A percentile compares a stretch with the other conserved stretches of the same genome.
These are phyloP conservation scores for Aureobasidium sp. DNA, from an alignment of 2,329 filamentous ascomycete genomes.

Conservation along the genomic window DNA sequence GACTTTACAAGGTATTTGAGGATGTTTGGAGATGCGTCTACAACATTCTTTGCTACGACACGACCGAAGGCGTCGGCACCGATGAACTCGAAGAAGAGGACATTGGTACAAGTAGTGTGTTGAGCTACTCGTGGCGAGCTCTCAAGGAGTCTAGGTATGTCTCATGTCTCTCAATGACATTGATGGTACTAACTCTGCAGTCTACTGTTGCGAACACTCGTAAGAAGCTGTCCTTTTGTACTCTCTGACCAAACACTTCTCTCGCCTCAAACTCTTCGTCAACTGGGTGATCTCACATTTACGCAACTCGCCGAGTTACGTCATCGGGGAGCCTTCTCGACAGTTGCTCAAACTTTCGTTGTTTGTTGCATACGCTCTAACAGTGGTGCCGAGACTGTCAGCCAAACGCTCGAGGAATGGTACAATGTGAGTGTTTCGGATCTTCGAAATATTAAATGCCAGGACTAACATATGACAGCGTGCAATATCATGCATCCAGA, in stretches of 20 bases:
- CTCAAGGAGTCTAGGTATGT: slow-evolving; percentile 82
- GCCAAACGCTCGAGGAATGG: slow-evolving; percentile 50
- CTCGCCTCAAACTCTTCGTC: slow-evolving; percentile 47
- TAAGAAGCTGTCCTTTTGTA: slow-evolving; percentile 22
- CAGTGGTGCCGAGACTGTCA: background rate
- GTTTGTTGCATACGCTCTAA: slow-evolving; percentile 62
- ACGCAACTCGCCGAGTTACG: slow-evolving; percentile 74
- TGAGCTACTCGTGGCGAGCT: slow-evolving; percentile 92
- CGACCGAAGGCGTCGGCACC: slow-evolving; percentile 79
- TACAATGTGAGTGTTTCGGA: slow-evolving; percentile 49
- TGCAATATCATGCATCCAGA: slow-evolving; percentile 62
- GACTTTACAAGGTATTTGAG: slow-evolving; percentile 43
- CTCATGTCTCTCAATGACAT: background rate
- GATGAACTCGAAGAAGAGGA: slow-evolving; percentile 71
- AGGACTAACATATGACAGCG: slow-evolving; percentile 36
- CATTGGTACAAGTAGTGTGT: slow-evolving; percentile 74
- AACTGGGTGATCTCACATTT: slow-evolving; percentile 69
- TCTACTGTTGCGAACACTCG: slow-evolving; percentile 54
- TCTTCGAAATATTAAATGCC: no score
- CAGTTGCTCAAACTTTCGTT: slow-evolving; percentile 81
- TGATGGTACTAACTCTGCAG: slow-evolving; percentile 45
- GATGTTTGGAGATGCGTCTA: slow-evolving; percentile 72
- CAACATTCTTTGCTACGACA: slow-evolving; percentile 81
- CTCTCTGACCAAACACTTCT: slow-evolving; percentile 24
- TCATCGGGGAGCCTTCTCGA: slow-evolving; percentile 88